phyloP scores from a whole-genome alignment of 345 rosid genomes.

The Aethionema arabicum region DNA sequence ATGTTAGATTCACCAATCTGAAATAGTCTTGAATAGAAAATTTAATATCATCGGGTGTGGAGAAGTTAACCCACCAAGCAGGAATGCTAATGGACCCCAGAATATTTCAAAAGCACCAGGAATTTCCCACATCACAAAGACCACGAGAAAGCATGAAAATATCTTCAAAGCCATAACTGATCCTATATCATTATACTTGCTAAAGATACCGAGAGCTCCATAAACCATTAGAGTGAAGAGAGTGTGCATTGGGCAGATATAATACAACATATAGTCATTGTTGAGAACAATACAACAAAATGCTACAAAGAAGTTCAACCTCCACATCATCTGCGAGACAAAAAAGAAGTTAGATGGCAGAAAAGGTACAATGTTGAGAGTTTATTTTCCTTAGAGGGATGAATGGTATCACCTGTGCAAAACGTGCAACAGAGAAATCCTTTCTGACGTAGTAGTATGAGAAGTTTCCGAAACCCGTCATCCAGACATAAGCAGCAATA shows the following conservation, averaged over 20 bases:
- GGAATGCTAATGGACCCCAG: slow-evolving; percentile 76
- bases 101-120: slow-evolving; percentile 80
- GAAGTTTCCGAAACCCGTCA: slow-evolving; percentile 98
- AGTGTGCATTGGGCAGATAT: slow-evolving; percentile 99
- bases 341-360: slow-evolving; percentile 19
- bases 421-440: slow-evolving; percentile 91
- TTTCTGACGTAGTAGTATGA: slow-evolving; percentile 93
- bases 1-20: slow-evolving; percentile 3
- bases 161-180: slow-evolving; percentile 89
- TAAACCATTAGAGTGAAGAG: slow-evolving; percentile 94
- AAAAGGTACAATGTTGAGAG: slow-evolving; percentile 16
- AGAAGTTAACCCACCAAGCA: slow-evolving; percentile 57
- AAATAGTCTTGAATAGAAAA: neutral
- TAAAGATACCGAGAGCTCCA: slow-evolving; percentile 85
- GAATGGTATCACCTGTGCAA: slow-evolving; percentile 66
- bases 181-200: slow-evolving; percentile 80
- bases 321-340: slow-evolving; percentile 96
- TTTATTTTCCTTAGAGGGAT: slow-evolving; percentile 1
- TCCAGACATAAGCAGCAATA: slow-evolving; percentile 98
- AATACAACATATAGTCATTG: slow-evolving; percentile 94
- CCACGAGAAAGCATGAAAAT: slow-evolving; percentile 76
- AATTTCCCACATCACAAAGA: slow-evolving; percentile 88
- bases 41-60: slow-evolving; percentile 9
- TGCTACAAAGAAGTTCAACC: slow-evolving; percentile 89
- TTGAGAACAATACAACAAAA: slow-evolving; percentile 86